Evolutionary conservation across 2,329 filamentous ascomycete genomes (phyloP).

Genomic region (Claviceps purpurea): DNA sequence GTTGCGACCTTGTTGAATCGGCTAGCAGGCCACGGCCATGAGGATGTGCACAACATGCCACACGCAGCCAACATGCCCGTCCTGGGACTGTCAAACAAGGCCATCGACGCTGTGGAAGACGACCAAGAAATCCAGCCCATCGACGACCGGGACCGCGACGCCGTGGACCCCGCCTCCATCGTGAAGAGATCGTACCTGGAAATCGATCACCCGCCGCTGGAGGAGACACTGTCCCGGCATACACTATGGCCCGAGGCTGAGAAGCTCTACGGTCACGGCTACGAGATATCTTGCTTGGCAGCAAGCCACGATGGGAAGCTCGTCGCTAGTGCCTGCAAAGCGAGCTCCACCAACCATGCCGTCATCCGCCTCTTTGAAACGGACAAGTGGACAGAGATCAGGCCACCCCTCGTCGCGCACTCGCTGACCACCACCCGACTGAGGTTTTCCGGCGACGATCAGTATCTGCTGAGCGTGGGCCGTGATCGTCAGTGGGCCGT

Average conservation of each 20-base stretch:
- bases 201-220: constrained; percentile 63
- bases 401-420: constrained; percentile 72
- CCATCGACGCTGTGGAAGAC: constrained; percentile 48
- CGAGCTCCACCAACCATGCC: constrained; percentile 84
- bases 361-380: constrained; percentile 89
- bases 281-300: constrained; percentile 84
- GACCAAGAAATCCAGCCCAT: constrained; percentile 30
- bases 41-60: constrained; percentile 41
- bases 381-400: constrained; percentile 72
- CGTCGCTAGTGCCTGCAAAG: constrained; percentile 84
- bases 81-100: constrained; percentile 91
- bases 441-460: constrained; percentile 64
- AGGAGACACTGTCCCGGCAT: constrained; percentile 78
- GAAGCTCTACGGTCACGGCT: constrained; percentile 95
- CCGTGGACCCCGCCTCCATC: constrained; percentile 39
- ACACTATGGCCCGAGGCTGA: constrained; percentile 94
- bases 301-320: constrained; percentile 60
- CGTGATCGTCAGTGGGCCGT: constrained; percentile 85
- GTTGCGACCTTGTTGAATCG: constrained; percentile 61
- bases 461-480: constrained; percentile 71
- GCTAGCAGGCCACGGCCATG: constrained; percentile 46
- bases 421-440: constrained; percentile 74
- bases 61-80: constrained; percentile 93
- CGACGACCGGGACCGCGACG: constrained; percentile 37
- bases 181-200: constrained; percentile 49